Evolutionary conservation across 1,284 basidiomycete species (phyloP).

Genomic region (Xerocomus amazonicus): DNA sequence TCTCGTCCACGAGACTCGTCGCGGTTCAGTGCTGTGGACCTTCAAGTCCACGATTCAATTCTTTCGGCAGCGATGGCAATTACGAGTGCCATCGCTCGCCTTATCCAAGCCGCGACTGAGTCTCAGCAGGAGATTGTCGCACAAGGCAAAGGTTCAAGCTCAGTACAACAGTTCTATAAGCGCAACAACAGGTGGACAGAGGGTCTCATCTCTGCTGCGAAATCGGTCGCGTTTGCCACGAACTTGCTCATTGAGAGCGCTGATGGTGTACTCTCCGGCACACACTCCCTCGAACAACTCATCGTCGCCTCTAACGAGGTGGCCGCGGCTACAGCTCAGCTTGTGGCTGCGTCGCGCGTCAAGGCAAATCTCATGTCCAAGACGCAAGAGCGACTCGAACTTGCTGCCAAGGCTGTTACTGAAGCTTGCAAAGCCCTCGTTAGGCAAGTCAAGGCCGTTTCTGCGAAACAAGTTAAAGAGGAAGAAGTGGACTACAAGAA

Average conservation of each 20-base stretch:
- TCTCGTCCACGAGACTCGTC: conserved; percentile 80
- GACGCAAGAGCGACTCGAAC: conserved; percentile 94
- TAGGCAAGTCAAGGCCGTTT: conserved; percentile 93
- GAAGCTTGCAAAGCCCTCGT: conserved; percentile 99
- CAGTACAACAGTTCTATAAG: conserved; percentile 98
- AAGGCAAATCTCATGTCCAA: conserved; percentile 99
- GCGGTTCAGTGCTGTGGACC: conserved; percentile 85
- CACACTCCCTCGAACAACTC: conserved; percentile 96
- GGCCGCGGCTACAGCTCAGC: conserved; percentile 93
- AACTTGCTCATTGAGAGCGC: conserved; percentile 95
- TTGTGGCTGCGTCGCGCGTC: conserved; percentile 97
- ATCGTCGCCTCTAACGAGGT: conserved; percentile 99
- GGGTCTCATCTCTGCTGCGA: conserved; percentile 96
- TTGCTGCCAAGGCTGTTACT: conserved; percentile 96
- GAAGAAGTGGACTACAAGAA: conserved; percentile 87
- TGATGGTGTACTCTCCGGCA: conserved; percentile 95
- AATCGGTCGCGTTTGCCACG: conserved; percentile 97
- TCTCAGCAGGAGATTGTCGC: conserved; percentile 98
- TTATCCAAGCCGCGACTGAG: conserved; percentile 95
- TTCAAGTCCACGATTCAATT: conserved; percentile 98
- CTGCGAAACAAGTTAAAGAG: conserved; percentile 77
- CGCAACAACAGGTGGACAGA: conserved; percentile 99
- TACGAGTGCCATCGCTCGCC: conserved; percentile 89
- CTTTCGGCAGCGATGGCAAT: conserved; percentile 91
- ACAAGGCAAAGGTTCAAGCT: conserved; percentile 88